Evolutionary conservation across 2,329 filamentous ascomycete species (phyloP).

Genomic region (Trichoderma sp.): DNA sequence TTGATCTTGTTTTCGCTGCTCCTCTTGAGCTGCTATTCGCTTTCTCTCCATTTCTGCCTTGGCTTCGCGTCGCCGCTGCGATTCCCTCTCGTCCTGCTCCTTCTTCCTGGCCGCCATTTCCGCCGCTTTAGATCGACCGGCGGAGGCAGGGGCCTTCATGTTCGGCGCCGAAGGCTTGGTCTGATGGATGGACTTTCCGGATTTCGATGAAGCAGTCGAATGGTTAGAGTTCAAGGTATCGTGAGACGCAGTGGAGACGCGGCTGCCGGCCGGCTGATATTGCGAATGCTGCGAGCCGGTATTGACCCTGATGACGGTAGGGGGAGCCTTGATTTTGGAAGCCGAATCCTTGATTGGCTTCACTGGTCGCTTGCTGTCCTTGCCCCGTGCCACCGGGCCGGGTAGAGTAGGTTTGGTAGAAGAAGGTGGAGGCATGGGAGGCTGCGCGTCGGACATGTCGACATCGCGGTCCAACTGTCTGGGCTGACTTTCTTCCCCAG

Average conservation of each 20-base stretch:
- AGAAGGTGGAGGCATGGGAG: constrained; percentile 62
- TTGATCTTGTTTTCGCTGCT: constrained; percentile 63
- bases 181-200: constrained; percentile 67
- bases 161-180: constrained; percentile 58
- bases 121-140: constrained; percentile 69
- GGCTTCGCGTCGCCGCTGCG: constrained; percentile 75
- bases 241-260: constrained; percentile 60
- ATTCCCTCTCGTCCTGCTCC: constrained; percentile 80
- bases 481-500: constrained; percentile 38
- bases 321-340: constrained; percentile 65
- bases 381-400: constrained; percentile 52
- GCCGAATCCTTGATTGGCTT: constrained; percentile 64
- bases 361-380: constrained; percentile 60
- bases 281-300: constrained; percentile 64
- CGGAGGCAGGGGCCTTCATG: constrained; percentile 62
- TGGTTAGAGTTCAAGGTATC: constrained; percentile 44
- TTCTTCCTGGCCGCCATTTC: constrained; percentile 79
- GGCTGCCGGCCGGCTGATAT: constrained; percentile 55
- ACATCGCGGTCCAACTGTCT: constrained; percentile 48
- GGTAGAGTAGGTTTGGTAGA: constrained; percentile 55
- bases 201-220: constrained; percentile 56
- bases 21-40: constrained; percentile 66
- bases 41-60: constrained; percentile 82
- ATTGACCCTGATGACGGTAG: constrained; percentile 71
- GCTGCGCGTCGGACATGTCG: constrained; percentile 60